Evolutionary conservation across 2,329 filamentous ascomycete genomes (phyloP).

Genomic region (Fonsecaea monophora): DNA sequence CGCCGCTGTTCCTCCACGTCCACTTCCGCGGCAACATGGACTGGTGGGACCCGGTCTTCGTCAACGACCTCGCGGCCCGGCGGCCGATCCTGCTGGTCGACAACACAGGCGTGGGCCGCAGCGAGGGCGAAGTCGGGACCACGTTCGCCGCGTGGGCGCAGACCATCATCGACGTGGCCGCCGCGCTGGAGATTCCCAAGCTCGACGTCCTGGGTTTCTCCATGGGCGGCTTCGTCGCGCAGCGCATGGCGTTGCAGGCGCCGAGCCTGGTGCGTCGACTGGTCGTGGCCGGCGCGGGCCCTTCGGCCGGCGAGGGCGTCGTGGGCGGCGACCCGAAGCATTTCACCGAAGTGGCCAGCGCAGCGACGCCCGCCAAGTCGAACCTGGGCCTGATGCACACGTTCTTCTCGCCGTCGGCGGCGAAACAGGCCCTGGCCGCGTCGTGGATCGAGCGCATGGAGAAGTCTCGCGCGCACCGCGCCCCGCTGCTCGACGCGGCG

Average conservation of each 20-base stretch:
- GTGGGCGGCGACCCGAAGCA: slow-evolving; percentile 21
- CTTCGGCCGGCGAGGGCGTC: slow-evolving; percentile 43
- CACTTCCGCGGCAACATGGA: slow-evolving; percentile 44
- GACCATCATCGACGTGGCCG: slow-evolving; percentile 41
- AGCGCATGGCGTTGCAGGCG: slow-evolving; percentile 52
- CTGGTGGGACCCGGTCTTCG: slow-evolving; percentile 50
- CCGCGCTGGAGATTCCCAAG: slow-evolving; percentile 44
- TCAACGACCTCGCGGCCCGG: slow-evolving; percentile 53
- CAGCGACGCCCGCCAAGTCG: slow-evolving; percentile 16
- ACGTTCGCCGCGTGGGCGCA: slow-evolving; percentile 48
- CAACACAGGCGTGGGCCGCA: slow-evolving; percentile 57
- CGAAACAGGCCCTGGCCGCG: slow-evolving; percentile 22
- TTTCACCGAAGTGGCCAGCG: slow-evolving; percentile 24
- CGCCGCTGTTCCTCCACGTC: slow-evolving; percentile 41
- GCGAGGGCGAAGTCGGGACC: slow-evolving; percentile 52
- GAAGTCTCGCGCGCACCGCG: slow-evolving; percentile 13
- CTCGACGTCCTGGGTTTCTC: slow-evolving; percentile 60
- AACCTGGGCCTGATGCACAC: slow-evolving; percentile 16
- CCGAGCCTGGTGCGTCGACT: slow-evolving; percentile 50
- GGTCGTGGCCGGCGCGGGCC: slow-evolving; percentile 55
- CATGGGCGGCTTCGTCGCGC: slow-evolving; percentile 58
- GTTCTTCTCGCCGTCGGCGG: slow-evolving; percentile 25
- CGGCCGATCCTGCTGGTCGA: slow-evolving; percentile 58
- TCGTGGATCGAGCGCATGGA: slow-evolving; percentile 24
- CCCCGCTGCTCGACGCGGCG: slow-evolving; percentile 12